Evolutionary conservation across 2,329 filamentous ascomycete species (phyloP).

Genomic region (Rhytidhysteron rufulum): DNA sequence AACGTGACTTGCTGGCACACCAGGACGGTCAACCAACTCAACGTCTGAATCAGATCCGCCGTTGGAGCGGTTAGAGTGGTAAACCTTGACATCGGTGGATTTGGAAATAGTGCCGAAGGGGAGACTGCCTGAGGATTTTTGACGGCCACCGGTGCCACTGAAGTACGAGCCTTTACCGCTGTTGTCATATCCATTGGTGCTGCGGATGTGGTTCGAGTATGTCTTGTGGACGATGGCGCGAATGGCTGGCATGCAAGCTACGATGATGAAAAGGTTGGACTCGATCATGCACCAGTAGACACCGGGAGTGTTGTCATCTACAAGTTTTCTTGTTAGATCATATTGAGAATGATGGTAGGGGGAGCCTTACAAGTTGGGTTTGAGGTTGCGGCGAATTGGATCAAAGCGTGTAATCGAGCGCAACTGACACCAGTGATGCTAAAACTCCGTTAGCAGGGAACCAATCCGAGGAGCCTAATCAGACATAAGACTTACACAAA

Average conservation of each 20-base stretch:
- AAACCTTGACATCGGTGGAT: conserved; percentile 18
- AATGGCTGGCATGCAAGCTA: conserved; percentile 26
- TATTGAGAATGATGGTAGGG: too few species aligned
- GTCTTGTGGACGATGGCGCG: conserved; percentile 17
- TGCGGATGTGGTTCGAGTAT: conserved; percentile 9
- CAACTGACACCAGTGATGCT: too few species aligned
- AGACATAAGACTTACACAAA: too few species aligned
- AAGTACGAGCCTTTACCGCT: conserved; percentile 15
- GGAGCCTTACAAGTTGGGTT: neutral
- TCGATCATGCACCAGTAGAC: conserved; percentile 24
- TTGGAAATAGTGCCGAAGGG: conserved; percentile 19
- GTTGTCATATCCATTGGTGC: conserved; percentile 9
- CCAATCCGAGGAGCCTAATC: too few species aligned
- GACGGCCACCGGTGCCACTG: too few species aligned
- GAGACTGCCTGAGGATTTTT: conserved; percentile 7
- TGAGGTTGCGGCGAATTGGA: too few species aligned
- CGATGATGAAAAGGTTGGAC: conserved; percentile 22
- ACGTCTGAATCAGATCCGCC: too few species aligned
- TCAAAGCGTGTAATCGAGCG: too few species aligned
- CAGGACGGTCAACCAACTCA: too few species aligned
- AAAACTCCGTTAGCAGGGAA: too few species aligned
- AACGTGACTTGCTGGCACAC: too few species aligned
- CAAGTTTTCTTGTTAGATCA: neutral
- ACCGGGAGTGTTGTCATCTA: conserved; percentile 22
- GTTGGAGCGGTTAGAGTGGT: conserved; percentile 13